phyloP scores from a whole-genome alignment of 1,284 basidiomycete species.

The Malassezia sympodialis region DNA sequence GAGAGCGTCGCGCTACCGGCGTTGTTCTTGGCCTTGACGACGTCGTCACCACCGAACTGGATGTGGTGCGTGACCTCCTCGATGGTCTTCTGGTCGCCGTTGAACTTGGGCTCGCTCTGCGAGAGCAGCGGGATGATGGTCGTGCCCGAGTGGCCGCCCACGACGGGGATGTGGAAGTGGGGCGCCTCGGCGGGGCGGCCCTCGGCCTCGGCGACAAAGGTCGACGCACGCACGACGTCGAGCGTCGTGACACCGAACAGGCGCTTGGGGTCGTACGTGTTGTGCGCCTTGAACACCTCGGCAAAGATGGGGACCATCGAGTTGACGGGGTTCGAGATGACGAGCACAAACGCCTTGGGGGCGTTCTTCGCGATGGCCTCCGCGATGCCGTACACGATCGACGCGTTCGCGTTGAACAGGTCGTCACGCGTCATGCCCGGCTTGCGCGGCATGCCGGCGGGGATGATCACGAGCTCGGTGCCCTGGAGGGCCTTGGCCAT shows the following conservation, averaged over 20 bases:
- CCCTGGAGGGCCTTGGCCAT: slow-evolving; percentile 72
- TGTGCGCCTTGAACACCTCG: slow-evolving; percentile 85
- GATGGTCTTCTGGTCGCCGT: slow-evolving; percentile 50
- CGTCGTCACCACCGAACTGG: slow-evolving; percentile 85
- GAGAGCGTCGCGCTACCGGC: slow-evolving; percentile 79
- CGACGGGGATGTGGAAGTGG: slow-evolving; percentile 62
- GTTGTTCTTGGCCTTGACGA: slow-evolving; percentile 79
- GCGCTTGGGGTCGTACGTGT: slow-evolving; percentile 73
- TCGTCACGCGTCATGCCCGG: slow-evolving; percentile 65
- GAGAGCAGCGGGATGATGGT: slow-evolving; percentile 93
- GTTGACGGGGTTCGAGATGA: slow-evolving; percentile 92
- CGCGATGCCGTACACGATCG: slow-evolving; percentile 87
- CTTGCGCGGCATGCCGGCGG: slow-evolving; percentile 93
- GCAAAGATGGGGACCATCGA: slow-evolving; percentile 95
- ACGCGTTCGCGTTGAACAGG: slow-evolving; percentile 92
- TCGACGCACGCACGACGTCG: slow-evolving; percentile 91
- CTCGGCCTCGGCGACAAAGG: slow-evolving; percentile 76
- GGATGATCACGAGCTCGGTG: slow-evolving; percentile 85
- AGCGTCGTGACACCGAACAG: slow-evolving; percentile 96
- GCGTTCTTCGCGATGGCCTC: slow-evolving; percentile 70
- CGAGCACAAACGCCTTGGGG: slow-evolving; percentile 85
- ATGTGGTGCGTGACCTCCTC: slow-evolving; percentile 69
- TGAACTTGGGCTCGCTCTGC: slow-evolving; percentile 54
- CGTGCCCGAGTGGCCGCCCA: slow-evolving; percentile 90
- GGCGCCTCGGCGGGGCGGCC: slow-evolving; percentile 58